These are phyloP conservation scores for Podaxis carcinomalis DNA, from an alignment of 768 basidiomycete species.

Conservation along the genomic window DNA sequence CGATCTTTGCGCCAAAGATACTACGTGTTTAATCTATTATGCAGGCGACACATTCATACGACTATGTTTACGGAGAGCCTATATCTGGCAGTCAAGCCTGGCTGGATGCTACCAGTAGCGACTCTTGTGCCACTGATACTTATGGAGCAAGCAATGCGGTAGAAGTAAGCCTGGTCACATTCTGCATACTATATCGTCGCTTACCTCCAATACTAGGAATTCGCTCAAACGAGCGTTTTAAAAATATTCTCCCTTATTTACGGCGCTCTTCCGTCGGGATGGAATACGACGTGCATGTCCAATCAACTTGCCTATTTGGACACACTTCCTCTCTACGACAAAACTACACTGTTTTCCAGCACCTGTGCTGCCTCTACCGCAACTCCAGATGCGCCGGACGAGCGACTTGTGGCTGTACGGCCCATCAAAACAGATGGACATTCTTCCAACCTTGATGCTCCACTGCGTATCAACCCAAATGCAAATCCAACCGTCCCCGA, in stretches of 20 bases:
- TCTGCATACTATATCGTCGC: neutral
- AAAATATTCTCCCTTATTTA: constrained; percentile 22
- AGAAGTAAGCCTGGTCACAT: constrained; percentile 18
- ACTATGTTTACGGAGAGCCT: constrained; percentile 19
- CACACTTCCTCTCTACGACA: constrained; percentile 19
- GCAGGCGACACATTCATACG: constrained; percentile 27
- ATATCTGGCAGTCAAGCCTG: constrained; percentile 18
- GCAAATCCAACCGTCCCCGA: neutral
- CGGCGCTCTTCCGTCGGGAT: constrained; percentile 21
- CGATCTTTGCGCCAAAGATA: neutral
- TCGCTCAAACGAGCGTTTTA: constrained; percentile 26
- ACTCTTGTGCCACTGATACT: constrained; percentile 26
- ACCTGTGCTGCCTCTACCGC: constrained; percentile 18
- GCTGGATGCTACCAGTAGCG: constrained; percentile 18
- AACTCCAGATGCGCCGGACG: no score
- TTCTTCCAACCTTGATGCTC: neutral
- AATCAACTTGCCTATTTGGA: constrained; percentile 23
- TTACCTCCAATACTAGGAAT: constrained; percentile 18
- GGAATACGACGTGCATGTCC: constrained; percentile 23
- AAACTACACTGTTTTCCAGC: constrained; percentile 22
- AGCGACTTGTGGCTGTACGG: neutral
- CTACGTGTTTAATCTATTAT: neutral
- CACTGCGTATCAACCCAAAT: neutral
- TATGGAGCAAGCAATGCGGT: constrained; percentile 22
- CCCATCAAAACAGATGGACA: neutral